These are phyloP conservation scores for Oxytropis ochrocephala DNA, from an alignment of 306 rosid genomes.

Conservation along the genomic window DNA sequence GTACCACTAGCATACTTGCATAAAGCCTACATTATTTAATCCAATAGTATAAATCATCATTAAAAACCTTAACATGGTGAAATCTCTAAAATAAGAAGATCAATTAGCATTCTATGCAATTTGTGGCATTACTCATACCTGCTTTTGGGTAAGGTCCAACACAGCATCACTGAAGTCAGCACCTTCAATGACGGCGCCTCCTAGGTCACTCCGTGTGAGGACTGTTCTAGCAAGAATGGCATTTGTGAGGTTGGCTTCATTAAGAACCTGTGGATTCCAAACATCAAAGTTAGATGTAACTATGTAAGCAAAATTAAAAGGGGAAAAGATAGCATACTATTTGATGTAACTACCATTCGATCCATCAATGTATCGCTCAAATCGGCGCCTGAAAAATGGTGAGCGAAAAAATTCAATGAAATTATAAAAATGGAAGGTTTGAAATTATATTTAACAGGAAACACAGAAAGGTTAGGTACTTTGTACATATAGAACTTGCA, in stretches of 20 bases:
- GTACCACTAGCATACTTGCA: conserved; percentile 52
- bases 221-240: conserved; percentile 79
- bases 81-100: neutral
- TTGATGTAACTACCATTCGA: conserved; percentile 67
- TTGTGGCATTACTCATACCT: conserved; percentile 38
- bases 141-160: conserved; percentile 78
- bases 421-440: neutral
- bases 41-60: neutral
- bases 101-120: neutral
- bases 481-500: neutral
- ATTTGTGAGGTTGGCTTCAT: conserved; percentile 83
- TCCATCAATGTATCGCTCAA: conserved; percentile 96
- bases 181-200: conserved; percentile 76
- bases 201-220: conserved; percentile 93
- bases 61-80: neutral
- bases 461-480: neutral
- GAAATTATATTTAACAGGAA: neutral
- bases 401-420: neutral
- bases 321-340: neutral
- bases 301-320: neutral
- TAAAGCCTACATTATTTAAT: conserved; percentile 31
- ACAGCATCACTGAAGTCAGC: conserved; percentile 98
- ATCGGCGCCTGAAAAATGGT: conserved; percentile 58
- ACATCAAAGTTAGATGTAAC: neutral
- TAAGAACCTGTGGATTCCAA: conserved; percentile 49